Base-by-base conservation (phyloP, 192 early-diverging fungal species). In the Mortierella hygrophila region DNA sequence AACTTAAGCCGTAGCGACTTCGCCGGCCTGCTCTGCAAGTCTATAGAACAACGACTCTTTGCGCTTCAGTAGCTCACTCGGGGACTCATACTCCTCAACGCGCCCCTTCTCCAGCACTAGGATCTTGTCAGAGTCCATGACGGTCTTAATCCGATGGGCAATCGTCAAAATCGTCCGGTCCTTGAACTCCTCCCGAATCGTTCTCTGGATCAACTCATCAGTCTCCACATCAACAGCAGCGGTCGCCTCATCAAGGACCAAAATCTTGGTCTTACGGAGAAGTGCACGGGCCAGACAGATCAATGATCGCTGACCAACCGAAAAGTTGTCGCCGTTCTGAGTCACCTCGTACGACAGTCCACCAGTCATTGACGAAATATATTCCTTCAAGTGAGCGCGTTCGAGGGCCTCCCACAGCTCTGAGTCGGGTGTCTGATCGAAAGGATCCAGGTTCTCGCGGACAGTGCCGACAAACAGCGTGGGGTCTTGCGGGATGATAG, bases 401-500 rank as follows among this genome's bases (percentile, higher is more conserved):
- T 95, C 92, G 1, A 94, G 85, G 4, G 87, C 90, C 8, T 74
- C 55, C 92, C 90, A 94, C 1, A 94, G 44, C 37, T 74, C 63
- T 7, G 71, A 81, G 74, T 94, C 93, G n/a, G 75, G 70, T 37
- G 86, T 69, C 70, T 92, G 75, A 37, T 78, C 71, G 69, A 91
- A 86, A 21, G 91, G 93, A 73, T 94, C 92, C 16, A 97, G 83
- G 47, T 92, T 92, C 52, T 79, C 89, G 76, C 78, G 91, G 72
- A 79, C 92, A 80, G 74, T 89, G 21, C 93, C 94, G 0, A 74
- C 72, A 57, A 95, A 94, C 47, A 95, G 74, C 6, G 92, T 90
- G 26, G 93, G 91, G 38, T 95, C 94, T 80, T 95, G 94, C 46
- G 94, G 94, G 72, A 95, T 95, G 49, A 95, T 94, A 4, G 93